Conservation (phyloP, 805 yeast genomes). For the Saturnispora hagleri region DNA sequence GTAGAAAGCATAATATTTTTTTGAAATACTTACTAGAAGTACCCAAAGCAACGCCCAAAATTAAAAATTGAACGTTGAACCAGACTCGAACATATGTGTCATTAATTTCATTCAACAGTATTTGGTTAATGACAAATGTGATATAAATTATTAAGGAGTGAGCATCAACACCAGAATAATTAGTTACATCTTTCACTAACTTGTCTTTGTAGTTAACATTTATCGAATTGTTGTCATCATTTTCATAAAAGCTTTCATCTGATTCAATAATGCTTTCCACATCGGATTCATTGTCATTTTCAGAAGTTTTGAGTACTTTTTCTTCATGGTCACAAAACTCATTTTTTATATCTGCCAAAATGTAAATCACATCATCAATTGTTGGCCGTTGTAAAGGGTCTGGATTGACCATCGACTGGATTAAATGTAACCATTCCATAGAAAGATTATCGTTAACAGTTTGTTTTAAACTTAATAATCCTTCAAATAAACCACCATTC, state of each 20-base stretch:
- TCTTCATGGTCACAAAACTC: not conserved
- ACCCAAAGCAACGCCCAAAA: constrained; percentile 7
- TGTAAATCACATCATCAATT: not conserved
- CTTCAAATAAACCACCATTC: constrained; percentile 16
- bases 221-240: constrained; percentile 1
- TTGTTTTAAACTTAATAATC: constrained; percentile 14
- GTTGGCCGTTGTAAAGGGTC: constrained; percentile 34
- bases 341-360: not conserved
- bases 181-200: not conserved
- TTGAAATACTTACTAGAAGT: not conserved
- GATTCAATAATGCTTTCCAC: not conserved
- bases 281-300: not conserved
- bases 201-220: constrained; percentile 1
- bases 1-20: not conserved
- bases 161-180: constrained; percentile 1
- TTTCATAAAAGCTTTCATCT: not conserved
- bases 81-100: not conserved
- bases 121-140: not conserved
- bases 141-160: not conserved
- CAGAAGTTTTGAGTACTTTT: not conserved
- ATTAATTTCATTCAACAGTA: constrained; percentile 1
- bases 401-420: constrained; percentile 13
- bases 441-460: constrained; percentile 26
- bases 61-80: constrained; percentile 6
- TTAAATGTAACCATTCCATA: constrained; percentile 27